These are phyloP conservation scores for Naganishia randhawae DNA, from an alignment of 768 basidiomycete species.

Conservation along the genomic window DNA sequence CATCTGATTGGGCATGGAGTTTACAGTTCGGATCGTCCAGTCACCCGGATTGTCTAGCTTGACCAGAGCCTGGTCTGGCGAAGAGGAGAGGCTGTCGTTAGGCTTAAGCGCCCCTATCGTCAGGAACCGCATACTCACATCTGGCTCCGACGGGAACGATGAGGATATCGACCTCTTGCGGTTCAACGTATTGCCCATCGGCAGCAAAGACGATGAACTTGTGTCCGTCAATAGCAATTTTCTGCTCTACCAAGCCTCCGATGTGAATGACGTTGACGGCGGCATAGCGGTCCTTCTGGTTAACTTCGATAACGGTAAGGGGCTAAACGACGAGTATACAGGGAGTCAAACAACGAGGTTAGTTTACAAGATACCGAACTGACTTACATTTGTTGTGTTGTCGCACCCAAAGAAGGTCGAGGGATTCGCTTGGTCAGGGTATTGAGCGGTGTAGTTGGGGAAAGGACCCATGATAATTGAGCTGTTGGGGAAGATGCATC, in stretches of 20 bases:
- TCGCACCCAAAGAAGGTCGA: conserved; percentile 22
- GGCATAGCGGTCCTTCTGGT: conserved; percentile 20
- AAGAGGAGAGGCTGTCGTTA: background rate
- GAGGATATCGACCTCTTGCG: conserved; percentile 21
- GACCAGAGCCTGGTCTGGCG: conserved; percentile 22
- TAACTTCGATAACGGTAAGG: conserved; percentile 23
- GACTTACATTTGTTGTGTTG: conserved; percentile 22
- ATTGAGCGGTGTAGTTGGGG: conserved; percentile 23
- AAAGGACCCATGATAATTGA: conserved; percentile 23
- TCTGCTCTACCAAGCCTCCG: conserved; percentile 22
- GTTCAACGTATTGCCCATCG: conserved; percentile 27
- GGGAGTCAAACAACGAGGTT: background rate
- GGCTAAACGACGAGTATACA: background rate
- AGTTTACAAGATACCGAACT: too few species aligned
- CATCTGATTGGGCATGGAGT: conserved; percentile 22
- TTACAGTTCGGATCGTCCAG: conserved; percentile 27
- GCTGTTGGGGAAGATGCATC: conserved; percentile 26
- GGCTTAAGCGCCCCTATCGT: background rate
- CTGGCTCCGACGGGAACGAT: conserved; percentile 15
- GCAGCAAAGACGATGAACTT: conserved; percentile 18
- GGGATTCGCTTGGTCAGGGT: conserved; percentile 23
- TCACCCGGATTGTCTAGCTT: conserved; percentile 28
- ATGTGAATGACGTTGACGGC: conserved; percentile 21
- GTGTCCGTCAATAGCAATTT: conserved; percentile 28
- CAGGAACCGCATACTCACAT: conserved; percentile 10